Evolutionary conservation across 352 stramenopile genomes (phyloP), one percentile per base, ranked within the genome.

Genomic region (Globisporangium polare): DNA sequence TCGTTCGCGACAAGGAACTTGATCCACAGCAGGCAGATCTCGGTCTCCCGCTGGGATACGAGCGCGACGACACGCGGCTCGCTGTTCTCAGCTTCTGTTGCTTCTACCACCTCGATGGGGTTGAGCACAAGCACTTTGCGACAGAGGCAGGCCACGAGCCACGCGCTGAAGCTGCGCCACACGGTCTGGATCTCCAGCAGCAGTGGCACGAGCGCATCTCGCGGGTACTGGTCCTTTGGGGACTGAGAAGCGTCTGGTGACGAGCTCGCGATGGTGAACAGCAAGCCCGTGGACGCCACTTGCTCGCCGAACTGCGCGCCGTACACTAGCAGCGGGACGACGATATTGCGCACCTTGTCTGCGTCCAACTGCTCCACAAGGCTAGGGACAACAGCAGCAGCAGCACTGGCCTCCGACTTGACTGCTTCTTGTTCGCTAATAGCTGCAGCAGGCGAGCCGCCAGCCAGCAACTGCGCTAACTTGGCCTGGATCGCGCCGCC

Each of bases 1-100:
- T 86, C 77, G 58, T 87, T 88, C 49, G 75, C 78, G 22, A 81
- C 62, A 60, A 90, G 65, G 20, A 84, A 75, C 45, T 88, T 80
- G 62, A 89, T 80, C 80, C 79, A 90, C 18, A 72, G 63, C 12
- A 90, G 42, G 17, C 63, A 57, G 29, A 80, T 55, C 26, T 81
- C 75, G 7, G 79, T 49, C 41, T 84, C 75, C 18, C 45, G 60
- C 4, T 42, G 49, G 24, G 42, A 65, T 20, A 13, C 41, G 9
- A 58, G 12, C 17, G 56, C 12, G 33, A 15, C 7, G 33, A 12
- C 0, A 4, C 18, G 46, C 43, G 50, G 27, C n/a, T n/a, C 52
- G 31, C 43, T 64, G 2, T 29, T 31, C 10, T 37, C 37, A 18
- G 13, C 37, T n/a, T 51, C 9, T 0, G 29, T 12, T 26, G 68